Conservation (phyloP, 768 basidiomycete species). For the Amanita jacksonii region DNA sequence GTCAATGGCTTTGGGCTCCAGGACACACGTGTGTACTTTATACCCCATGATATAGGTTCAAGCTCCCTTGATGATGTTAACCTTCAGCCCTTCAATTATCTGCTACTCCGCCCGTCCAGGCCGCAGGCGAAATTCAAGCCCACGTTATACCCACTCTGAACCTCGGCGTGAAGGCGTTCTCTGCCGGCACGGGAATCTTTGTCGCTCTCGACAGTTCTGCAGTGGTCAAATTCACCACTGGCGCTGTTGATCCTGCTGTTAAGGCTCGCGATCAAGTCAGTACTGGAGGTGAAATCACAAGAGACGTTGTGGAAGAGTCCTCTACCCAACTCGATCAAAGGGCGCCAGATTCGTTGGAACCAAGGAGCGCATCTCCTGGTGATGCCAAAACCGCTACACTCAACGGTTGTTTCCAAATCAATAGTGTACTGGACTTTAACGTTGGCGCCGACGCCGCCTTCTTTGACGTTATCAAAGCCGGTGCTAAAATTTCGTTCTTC, state of each 20-base stretch:
- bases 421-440: conserved; percentile 25
- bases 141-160: conserved; percentile 41
- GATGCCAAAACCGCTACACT: conserved; percentile 1
- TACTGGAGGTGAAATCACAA: too few relatives aligned
- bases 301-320: too few relatives aligned
- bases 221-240: conserved; percentile 14
- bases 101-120: conserved; percentile 28
- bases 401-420: conserved; percentile 28
- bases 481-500: conserved; percentile 24
- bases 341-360: too few relatives aligned
- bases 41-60: not conserved
- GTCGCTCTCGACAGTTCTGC: conserved; percentile 32
- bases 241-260: too few relatives aligned
- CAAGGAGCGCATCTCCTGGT: too few relatives aligned
- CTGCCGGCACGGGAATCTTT: conserved; percentile 28
- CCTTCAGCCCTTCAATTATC: conserved; percentile 31
- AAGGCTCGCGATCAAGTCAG: too few relatives aligned
- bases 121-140: conserved; percentile 31
- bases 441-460: conserved; percentile 31
- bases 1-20: conserved; percentile 21
- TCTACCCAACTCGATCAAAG: too few relatives aligned
- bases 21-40: conserved; percentile 29
- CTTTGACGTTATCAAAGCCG: conserved; percentile 29
- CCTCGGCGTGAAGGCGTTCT: conserved; percentile 34
- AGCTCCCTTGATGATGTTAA: not conserved